Percentiles rank a stretch among this genome's conserved stretches.
Conservation (phyloP, 768 basidiomycete genomes). For the Auriscalpium orientale region DNA sequence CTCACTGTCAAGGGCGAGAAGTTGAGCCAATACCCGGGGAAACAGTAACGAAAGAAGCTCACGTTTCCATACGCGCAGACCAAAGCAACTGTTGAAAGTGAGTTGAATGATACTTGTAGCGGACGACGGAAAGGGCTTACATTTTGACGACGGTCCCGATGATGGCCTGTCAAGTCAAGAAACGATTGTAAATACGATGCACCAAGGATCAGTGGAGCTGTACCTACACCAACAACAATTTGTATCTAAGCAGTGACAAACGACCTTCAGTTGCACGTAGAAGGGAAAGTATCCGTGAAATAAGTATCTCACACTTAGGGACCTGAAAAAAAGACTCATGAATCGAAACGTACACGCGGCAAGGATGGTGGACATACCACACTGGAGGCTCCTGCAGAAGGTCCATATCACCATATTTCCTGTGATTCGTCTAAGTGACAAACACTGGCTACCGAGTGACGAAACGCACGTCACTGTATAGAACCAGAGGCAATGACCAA, state of each 20-base stretch:
- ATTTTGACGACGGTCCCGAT: slow-evolving; percentile 10
- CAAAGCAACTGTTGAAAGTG: slow-evolving; percentile 9
- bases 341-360: not conserved
- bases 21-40: too few relatives aligned
- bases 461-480: slow-evolving; percentile 6
- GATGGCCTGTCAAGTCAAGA: slow-evolving; percentile 1
- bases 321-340: slow-evolving; percentile 3
- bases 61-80: slow-evolving; percentile 16
- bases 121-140: not conserved
- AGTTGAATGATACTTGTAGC: not conserved
- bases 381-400: slow-evolving; percentile 5
- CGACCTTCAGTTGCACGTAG: too few relatives aligned
- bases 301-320: slow-evolving; percentile 6
- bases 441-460: too few relatives aligned
- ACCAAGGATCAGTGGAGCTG: too few relatives aligned
- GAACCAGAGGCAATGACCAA: slow-evolving; percentile 10
- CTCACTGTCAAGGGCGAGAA: too few relatives aligned
- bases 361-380: slow-evolving; percentile 6
- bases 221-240: too few relatives aligned
- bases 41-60: not conserved
- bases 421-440: too few relatives aligned
- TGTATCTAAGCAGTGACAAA: too few relatives aligned
- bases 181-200: too few relatives aligned
- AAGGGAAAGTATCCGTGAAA: too few relatives aligned
- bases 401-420: not conserved